phyloP scores from a whole-genome alignment of 2,329 filamentous ascomycete genomes.

The Raffaelea arxii region DNA sequence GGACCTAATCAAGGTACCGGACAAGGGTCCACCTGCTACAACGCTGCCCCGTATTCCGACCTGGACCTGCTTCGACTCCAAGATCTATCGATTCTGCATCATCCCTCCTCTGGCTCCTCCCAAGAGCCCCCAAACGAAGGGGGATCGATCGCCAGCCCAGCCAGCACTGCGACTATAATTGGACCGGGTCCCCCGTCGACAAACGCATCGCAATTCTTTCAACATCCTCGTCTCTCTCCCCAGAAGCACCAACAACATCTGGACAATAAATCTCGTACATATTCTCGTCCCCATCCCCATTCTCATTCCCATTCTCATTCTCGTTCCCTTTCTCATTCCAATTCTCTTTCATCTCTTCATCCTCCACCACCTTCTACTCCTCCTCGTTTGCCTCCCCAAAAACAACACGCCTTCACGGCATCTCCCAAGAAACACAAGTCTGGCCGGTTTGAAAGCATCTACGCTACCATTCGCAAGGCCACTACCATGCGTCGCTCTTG shows the following conservation, averaged over 20 bases:
- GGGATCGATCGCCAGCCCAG: slow-evolving; percentile 4
- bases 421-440: slow-evolving; percentile 18
- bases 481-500: slow-evolving; percentile 13
- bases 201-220: slow-evolving; percentile 1
- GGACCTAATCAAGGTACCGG: background rate
- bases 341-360: slow-evolving; percentile 8
- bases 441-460: slow-evolving; percentile 20
- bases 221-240: slow-evolving; percentile 1
- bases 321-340: background rate
- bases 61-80: slow-evolving; percentile 22
- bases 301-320: background rate
- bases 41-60: slow-evolving; percentile 11
- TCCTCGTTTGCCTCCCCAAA: slow-evolving; percentile 6
- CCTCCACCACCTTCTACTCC: slow-evolving; percentile 7
- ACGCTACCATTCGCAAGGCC: slow-evolving; percentile 21
- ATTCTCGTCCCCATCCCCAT: slow-evolving; percentile 10
- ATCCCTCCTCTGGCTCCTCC: background rate
- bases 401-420: background rate
- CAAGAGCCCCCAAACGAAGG: background rate
- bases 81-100: slow-evolving; percentile 19
- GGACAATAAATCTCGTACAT: background rate
- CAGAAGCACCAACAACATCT: slow-evolving; percentile 1
- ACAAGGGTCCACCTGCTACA: background rate
- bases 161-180: slow-evolving; percentile 10
- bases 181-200: background rate